Evolutionary conservation across 2,329 filamentous ascomycete genomes (phyloP), one percentile per base, ranked within the genome.

Genomic region (Aspergillus nomiae): DNA sequence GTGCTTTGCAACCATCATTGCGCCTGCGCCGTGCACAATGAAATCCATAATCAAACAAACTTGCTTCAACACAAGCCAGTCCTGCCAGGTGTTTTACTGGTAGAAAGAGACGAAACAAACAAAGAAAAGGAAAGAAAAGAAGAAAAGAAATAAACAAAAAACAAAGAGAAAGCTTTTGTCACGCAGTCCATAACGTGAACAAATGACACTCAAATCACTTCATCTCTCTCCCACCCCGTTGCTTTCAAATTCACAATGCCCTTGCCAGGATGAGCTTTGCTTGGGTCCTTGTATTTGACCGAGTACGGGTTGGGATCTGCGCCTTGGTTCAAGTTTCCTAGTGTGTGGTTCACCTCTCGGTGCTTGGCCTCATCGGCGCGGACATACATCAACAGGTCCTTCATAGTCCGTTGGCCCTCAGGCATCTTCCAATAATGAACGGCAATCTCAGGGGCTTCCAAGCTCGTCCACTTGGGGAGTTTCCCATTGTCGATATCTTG

Each of bases 361-460:
- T 96, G 93, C 76, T 92, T 91, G 4, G 92, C 92, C 78, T 97
- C 93, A 73, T 94, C 91, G n/a, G 91, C 92, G 34, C 94, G 86
- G 69, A 97, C 91, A 76, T 98, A 97, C 57, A 95, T 81, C 58
- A 98, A 84, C 65, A 98, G 79, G 73, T 98, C 92, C 71, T 85
- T 87, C 92, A 99, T 97, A 1, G 88, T 91, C 30, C 89, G 86
- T 62, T 90, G 83, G 2, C 88, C 90, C 76, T 97, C 90, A 0
- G 94, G 93, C 89, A 99, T 97, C 48, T 91, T 88, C 92, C 94
- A 99, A 80, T 99, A 99, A 68, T 89, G 85, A 56, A 97, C 80
- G 0, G 95, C 95, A 68, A 99, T 93, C 63, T 96, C 92, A 0
- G 95, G 95, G 3, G 95, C 92, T 59, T 85, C 71, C 72, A 96